Conservation (phyloP, 2,329 filamentous ascomycete genomes). For the Chaetomium globosum region DNA sequence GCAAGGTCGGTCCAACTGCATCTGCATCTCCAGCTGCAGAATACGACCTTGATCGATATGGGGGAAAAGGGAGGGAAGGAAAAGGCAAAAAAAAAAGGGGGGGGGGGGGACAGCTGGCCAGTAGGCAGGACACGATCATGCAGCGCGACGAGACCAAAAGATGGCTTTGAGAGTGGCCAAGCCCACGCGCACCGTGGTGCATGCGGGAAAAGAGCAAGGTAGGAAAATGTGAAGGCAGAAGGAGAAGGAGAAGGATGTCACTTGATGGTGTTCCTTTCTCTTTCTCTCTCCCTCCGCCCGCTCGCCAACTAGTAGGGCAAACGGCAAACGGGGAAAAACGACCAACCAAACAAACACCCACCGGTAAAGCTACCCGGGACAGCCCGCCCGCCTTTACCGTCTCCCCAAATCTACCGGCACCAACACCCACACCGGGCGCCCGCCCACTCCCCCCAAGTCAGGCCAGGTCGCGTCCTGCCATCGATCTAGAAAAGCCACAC, state of each 20-base stretch:
- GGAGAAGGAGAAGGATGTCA: not conserved
- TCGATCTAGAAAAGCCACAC: not conserved
- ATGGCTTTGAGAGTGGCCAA: not conserved
- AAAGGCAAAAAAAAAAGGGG: not conserved
- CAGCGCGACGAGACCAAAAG: not conserved
- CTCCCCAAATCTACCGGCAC: not conserved
- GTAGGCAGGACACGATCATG: not conserved
- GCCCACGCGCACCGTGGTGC: not conserved
- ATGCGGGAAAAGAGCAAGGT: not conserved
- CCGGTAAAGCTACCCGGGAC: not conserved
- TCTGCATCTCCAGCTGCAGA: constrained; percentile 12
- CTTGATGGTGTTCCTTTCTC: not conserved
- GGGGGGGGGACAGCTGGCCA: not conserved
- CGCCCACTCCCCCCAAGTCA: not conserved
- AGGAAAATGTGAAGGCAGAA: not conserved
- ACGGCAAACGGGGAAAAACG: not conserved
- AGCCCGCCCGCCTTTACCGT: not conserved
- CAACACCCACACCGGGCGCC: not conserved
- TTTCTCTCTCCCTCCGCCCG: not conserved
- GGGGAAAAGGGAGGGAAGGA: not conserved
- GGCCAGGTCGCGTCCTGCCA: constrained; percentile 11
- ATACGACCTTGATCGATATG: constrained; percentile 14
- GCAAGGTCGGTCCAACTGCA: constrained; percentile 26
- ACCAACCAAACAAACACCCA: constrained; percentile 1
- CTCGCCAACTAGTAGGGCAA: not conserved